A percentile compares a stretch with the other conserved stretches of the same genome.
Conservation (phyloP, 1,139 yeast species). For the Kodamaea alishanica region DNA sequence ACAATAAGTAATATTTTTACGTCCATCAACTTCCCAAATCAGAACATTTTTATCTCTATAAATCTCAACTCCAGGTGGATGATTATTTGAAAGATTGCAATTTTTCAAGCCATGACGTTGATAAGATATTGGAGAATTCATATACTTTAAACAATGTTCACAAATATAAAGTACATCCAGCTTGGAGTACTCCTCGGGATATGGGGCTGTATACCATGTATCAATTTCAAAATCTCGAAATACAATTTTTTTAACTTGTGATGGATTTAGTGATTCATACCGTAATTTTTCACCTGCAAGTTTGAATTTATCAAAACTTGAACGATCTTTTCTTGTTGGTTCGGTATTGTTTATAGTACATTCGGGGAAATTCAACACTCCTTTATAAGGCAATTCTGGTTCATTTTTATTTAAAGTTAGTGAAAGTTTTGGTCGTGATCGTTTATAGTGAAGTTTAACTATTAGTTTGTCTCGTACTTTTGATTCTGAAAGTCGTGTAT, state of each 20-base stretch:
- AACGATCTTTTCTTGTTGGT: conserved; percentile 53
- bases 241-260: conserved; percentile 52
- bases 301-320: conserved; percentile 36
- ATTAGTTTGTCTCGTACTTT: too few relatives aligned
- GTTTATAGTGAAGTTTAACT: too few relatives aligned
- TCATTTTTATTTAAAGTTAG: not conserved
- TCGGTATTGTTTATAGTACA: conserved; percentile 60
- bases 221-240: conserved; percentile 71
- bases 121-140: conserved; percentile 64
- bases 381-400: conserved; percentile 58
- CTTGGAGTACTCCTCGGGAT: conserved; percentile 79
- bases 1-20: conserved; percentile 76
- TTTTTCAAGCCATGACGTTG: conserved; percentile 74
- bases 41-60: conserved; percentile 63
- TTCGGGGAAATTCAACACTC: conserved; percentile 55
- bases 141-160: conserved; percentile 80
- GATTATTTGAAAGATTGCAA: conserved; percentile 46
- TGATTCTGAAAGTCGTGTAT: conserved; percentile 4
- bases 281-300: conserved; percentile 24
- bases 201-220: conserved; percentile 93
- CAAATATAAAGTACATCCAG: conserved; percentile 68
- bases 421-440: too few relatives aligned
- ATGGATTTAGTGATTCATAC: conserved; percentile 16
- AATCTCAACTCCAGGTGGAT: conserved; percentile 91
- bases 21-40: conserved; percentile 90